Evolutionary conservation across 108 stramenopile species (phyloP), one percentile per base, ranked within the genome.

Genomic region (Seminavis robusta): DNA sequence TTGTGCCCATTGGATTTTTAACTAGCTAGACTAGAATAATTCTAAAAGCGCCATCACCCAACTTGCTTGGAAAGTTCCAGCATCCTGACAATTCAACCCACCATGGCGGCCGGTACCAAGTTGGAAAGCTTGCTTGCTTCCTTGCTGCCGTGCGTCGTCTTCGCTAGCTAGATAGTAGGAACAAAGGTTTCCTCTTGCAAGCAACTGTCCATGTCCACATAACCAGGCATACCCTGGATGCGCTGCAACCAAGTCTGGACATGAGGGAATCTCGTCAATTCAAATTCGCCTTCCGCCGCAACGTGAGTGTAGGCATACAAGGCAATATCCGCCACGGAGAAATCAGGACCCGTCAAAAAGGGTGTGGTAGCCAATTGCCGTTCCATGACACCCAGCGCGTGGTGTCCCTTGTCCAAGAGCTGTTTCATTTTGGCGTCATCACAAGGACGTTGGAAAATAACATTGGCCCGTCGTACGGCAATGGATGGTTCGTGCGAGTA

Each of bases 241-340:
- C 49, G 23, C n/a, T 50, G 13, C 26, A 50, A 29, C 49, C 49
- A 50, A 15, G 29, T 31, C 32, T 50, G 49, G 4, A 50, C 15
- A 2, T 54, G 24, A 8, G 52, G 52, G 25, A 24, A 54, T 16
- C 26, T 17, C 1, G 24, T 21, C 52, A 54, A 16, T 23, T 54
- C 19, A 54, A 20, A 54, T 39, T 54, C 37, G 2, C 52, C 52
- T 54, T 54, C 52, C 36, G 36, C 19, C 1, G 52, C 52, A 1
- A 20, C 19, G 52, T 54, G 52, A 23, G 52, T 54, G 52, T 54
- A 54, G 17, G 52, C 59, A 36, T 27, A 59, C 4, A 59, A 31
- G 11, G 59, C n/a, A 13, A 59, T 47, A 9, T 59, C 59, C 6
- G 59, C 59, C 9, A 59, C n/a, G 1, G 59, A 48, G 47, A 59